Percentiles rank a stretch among this genome's conserved stretches.
phyloP scores from a whole-genome alignment of 441 rosid species.

The Capsella rubella region DNA sequence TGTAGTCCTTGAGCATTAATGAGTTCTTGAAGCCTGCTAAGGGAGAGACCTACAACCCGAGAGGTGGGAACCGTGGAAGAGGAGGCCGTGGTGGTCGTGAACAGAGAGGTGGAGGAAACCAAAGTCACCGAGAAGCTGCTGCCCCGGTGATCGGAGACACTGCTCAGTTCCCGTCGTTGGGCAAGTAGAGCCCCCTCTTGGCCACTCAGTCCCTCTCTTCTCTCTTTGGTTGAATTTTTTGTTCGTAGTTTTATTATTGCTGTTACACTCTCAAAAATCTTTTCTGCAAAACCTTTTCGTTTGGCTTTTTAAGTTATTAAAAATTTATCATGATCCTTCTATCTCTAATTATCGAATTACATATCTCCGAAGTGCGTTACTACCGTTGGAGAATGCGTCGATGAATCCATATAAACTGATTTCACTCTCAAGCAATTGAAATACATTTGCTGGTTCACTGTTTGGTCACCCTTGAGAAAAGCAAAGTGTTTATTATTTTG shows the following conservation, averaged over 20 bases:
- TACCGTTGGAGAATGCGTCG: too few species aligned
- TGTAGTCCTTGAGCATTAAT: conserved; percentile 45
- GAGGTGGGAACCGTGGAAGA: conserved; percentile 43
- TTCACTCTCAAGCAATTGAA: too few species aligned
- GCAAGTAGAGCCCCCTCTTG: conserved; percentile 32
- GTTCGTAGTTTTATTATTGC: conserved; percentile 32
- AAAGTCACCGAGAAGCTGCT: conserved; percentile 22
- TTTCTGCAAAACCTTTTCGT: conserved; percentile 16
- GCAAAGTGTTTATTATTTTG: too few species aligned
- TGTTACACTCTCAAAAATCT: conserved; percentile 26
- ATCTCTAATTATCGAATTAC: not conserved
- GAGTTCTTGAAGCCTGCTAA: conserved; percentile 47
- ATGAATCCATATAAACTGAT: too few species aligned
- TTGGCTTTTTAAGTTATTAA: conserved; percentile 21
- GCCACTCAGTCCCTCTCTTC: conserved; percentile 16
- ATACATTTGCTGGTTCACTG: too few species aligned
- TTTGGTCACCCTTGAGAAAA: too few species aligned
- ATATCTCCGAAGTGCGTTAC: too few species aligned
- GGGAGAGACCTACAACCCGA: conserved; percentile 33
- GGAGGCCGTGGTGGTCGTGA: conserved; percentile 41
- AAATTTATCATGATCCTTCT: not conserved
- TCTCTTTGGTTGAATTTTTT: conserved; percentile 31
- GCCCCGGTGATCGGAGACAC: conserved; percentile 43
- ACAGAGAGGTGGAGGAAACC: conserved; percentile 40
- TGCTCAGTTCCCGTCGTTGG: conserved; percentile 46